Conservation (phyloP, 805 yeast species). For the Metschnikowia peoriensis region DNA sequence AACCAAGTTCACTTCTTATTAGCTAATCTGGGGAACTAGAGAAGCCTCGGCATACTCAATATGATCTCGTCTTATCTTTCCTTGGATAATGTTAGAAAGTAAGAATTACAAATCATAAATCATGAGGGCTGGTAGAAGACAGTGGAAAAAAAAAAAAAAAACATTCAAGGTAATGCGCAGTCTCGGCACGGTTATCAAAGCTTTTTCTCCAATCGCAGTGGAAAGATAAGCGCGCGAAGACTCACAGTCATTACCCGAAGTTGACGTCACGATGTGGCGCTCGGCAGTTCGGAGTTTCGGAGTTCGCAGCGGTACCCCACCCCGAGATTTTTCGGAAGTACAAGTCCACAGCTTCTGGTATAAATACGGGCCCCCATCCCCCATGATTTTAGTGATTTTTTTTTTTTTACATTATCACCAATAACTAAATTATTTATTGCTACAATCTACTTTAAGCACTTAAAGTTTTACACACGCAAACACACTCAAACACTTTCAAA, state of each 20-base stretch:
- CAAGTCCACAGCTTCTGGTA: slow-evolving; percentile 18
- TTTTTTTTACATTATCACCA: background rate
- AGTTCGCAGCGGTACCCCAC: slow-evolving; percentile 16
- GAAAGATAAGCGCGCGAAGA: slow-evolving; percentile 8
- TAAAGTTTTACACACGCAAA: no score
- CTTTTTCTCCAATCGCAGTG: slow-evolving; percentile 4
- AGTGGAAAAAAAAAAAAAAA: no score
- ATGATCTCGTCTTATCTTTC: no score
- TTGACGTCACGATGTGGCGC: slow-evolving; percentile 17
- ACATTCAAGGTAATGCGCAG: background rate
- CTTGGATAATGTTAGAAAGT: no score
- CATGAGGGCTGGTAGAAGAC: no score
- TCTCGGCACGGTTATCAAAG: background rate
- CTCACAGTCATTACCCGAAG: slow-evolving; percentile 2
- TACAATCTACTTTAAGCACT: background rate
- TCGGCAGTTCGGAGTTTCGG: slow-evolving; percentile 17
- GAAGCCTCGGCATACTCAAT: no score
- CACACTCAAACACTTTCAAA: no score
- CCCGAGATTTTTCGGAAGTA: slow-evolving; percentile 17
- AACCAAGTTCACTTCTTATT: background rate
- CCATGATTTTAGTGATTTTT: background rate
- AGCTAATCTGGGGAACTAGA: no score
- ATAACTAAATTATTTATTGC: background rate
- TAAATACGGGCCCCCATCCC: slow-evolving; percentile 4
- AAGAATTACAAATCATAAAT: no score